Conservation (phyloP, 352 stramenopile species). For the Globisporangium apiculatum region DNA sequence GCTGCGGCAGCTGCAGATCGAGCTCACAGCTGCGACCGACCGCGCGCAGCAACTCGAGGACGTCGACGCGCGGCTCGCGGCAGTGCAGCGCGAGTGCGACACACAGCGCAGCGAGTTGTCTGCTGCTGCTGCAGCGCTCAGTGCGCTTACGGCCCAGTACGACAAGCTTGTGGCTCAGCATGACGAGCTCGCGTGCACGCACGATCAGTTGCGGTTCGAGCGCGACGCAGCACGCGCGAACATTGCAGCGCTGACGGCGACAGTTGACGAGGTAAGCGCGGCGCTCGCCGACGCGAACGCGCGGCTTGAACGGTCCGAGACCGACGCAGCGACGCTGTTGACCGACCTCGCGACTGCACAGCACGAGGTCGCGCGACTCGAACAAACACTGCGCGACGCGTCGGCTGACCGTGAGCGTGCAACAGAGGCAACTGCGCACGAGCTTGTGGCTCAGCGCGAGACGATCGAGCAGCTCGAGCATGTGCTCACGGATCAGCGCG, state of each 20-base stretch:
- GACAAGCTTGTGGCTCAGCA: too few relatives aligned
- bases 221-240: not conserved
- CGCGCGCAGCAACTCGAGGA: constrained; percentile 31
- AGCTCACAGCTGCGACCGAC: constrained; percentile 35
- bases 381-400: constrained; percentile 1
- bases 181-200: constrained; percentile 7
- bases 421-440: not conserved
- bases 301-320: too few relatives aligned
- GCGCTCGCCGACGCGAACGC: too few relatives aligned
- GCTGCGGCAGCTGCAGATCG: constrained; percentile 35
- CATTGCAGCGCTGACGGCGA: constrained; percentile 3
- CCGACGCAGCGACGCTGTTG: not conserved
- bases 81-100: constrained; percentile 10
- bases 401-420: not conserved
- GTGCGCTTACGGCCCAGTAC: too few relatives aligned
- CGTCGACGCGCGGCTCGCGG: constrained; percentile 22
- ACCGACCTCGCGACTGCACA: constrained; percentile 1
- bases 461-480: not conserved
- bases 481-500: not conserved
- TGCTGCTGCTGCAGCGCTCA: not conserved
- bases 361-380: not conserved
- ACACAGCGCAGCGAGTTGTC: not conserved
- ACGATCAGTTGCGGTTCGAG: constrained; percentile 11
- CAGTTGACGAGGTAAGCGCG: not conserved
- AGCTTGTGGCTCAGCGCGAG: constrained; percentile 3